Base-by-base conservation (phyloP, 768 basidiomycete species). In the Udeniomyces megalosporus region DNA sequence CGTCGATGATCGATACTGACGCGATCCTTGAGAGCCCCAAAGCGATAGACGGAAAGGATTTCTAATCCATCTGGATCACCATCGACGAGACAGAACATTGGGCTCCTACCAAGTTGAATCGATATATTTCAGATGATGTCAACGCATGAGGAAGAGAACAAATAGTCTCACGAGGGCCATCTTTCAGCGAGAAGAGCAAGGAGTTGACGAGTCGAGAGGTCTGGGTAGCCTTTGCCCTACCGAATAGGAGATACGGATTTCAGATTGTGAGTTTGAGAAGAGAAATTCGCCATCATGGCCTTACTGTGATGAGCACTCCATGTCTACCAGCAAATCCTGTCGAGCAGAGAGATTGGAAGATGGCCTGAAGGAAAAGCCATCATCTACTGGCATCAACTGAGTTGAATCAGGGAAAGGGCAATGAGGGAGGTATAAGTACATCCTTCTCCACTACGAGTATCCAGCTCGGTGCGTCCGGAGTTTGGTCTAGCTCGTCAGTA, bases 141-240 rank as follows among this genome's bases (percentile, higher is more conserved):
- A n/a, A n/a, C n/a, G n/a, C n/a, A n/a, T n/a, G n/a, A n/a, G n/a
- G n/a, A n/a, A n/a, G n/a, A n/a, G n/a, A n/a, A n/a, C n/a, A n/a
- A n/a, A n/a, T 29, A 17, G 45, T 69, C 75, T 67, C 70, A 87
- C 89, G 74, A 74, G 46, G 72, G 84, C 22, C 89, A 78, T 38
- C 80, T 79, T 42, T 82, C 78, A 1, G 84, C 79, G 3, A 97
- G 76, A 0, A 79, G 81, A 61, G 82, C 82, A 48, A 92, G 80
- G 7, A 97, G 78, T 66, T 92, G 83, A 7, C 90, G 80, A 0
- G 95, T 93, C 2, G 90, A 85, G 4, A 95, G 74, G 70, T 99
- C 95, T 0, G 95, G 95, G 73, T 93, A 97, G 2, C 95, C 95
- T 71, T 95, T 97, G 0, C 95, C 95, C 91, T 95, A 67, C 2